Base-by-base conservation (phyloP, 805 yeast genomes). In the Ogataea nakhonphanomensis region DNA sequence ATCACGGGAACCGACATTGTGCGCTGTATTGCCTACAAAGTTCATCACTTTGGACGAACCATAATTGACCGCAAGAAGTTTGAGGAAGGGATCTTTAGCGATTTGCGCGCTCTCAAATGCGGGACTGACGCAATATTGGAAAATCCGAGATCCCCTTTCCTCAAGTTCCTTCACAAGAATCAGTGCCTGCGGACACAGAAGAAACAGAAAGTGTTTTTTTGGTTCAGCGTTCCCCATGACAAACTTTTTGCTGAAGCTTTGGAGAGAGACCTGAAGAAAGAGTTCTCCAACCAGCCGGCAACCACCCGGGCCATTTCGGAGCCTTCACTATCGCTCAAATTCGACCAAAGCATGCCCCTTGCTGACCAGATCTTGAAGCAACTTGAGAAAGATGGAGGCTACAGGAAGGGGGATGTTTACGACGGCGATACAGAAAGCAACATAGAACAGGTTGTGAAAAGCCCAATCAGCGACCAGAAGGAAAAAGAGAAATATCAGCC, bases 1-100 rank as follows among this genome's bases (percentile, higher is more conserved):
- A 76, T 91, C 35, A 91, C 98, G 0, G 98, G 98, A 3, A 91
- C 98, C 1, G 98, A 93, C 67, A 90, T 91, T 43, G 96, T 93
- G 33, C 78, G 96, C 43, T 87, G 96, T 61, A 78, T 91, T 36
- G 84, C 89, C 12, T 93, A 84, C 62, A 79, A 91, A 50, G 84
- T 91, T 66, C 83, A 82, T 52, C 89, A 88, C 51, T 86, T 91
- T 67, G 99, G 99, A 1, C 72, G 98, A 46, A 76, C 76, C 45
- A 79, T 93, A 17, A 61, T 76, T 13, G 96, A 93, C 61, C 71
- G 95, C 52, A 90, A 93, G 65, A 91, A 93, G 65, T 91, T 91
- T 58, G 98, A 91, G 67, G 99, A 91, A 65, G 97, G 98, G 14
- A 81, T 91, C 21, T 91, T 93, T 53, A 84, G 95, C 7, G 98